Base-by-base conservation (phyloP, 306 rosid species). In the Cucurbita argyrosperma region DNA sequence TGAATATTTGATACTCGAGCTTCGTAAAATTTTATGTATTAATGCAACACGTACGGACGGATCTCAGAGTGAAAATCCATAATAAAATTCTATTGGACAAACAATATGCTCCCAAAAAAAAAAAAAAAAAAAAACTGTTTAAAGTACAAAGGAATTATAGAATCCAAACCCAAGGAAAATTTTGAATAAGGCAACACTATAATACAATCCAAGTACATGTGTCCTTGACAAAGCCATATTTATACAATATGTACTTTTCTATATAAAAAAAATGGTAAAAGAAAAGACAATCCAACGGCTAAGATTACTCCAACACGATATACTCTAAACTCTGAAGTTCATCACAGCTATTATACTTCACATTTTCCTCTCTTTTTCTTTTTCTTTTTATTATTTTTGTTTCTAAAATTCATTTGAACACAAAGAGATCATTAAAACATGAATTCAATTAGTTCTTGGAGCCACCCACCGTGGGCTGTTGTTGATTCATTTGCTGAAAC, bases 401-500 rank as follows among this genome's bases (percentile, higher is more conserved):
- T 63, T 62, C 8, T 21, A 15, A 16, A 62, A 42, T 18, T 16
- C 8, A 65, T 18, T 65, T 42, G 35, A 65, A 65, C 54, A 66
- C 18, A 45, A 19, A 45, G 5, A 23, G 57, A 68, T 13, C 6
- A 68, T 37, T 62, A 49, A 43, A 45, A 40, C 8, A 35, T n/a
- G 7, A 43, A 71, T 55, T 30, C 10, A 58, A 74, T 88, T 85
- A 90, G 76, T 68, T 82, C 85, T 89, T 94, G 18, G 96, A 82
- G 63, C 74, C 85, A 11, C 57, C 57, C 6, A 39, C 43, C 19
- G 89, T 74, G 72, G 83, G 78, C 8, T 88, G 84, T 56, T 82
- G 87, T 77, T 87, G 95, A 16, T 89, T 92, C 69, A 89, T 64
- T 72, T 91, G 99, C 8, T 91, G 97, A 79, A 86, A 91, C 86